Evolutionary conservation across 1,284 basidiomycete genomes (phyloP).

Genomic region (Ganoderma lucidum): DNA sequence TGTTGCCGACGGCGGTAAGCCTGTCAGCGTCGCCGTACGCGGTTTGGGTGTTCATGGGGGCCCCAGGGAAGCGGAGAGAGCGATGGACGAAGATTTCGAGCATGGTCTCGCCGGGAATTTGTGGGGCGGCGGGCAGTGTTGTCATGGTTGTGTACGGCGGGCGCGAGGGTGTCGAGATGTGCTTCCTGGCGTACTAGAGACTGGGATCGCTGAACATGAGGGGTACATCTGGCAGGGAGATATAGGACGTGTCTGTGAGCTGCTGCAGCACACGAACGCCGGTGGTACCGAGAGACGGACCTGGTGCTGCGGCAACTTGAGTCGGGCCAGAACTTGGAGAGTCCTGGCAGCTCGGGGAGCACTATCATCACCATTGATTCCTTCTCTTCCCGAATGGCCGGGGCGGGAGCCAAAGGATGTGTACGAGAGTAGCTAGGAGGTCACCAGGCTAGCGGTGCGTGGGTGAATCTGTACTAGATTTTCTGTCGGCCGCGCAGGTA

Average conservation of each 20-base stretch:
- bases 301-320: background rate
- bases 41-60: conserved; percentile 46
- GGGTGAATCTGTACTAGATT: background rate
- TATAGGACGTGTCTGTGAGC: background rate
- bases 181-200: conserved; percentile 26
- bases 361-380: background rate
- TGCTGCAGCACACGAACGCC: background rate
- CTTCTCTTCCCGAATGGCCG: background rate
- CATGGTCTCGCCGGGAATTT: conserved; percentile 57
- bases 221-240: background rate
- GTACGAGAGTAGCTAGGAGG: background rate
- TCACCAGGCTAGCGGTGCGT: background rate
- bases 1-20: conserved; percentile 60
- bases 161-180: conserved; percentile 11
- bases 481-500: background rate
- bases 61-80: conserved; percentile 59
- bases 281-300: background rate
- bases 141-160: conserved; percentile 17
- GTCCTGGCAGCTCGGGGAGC: background rate
- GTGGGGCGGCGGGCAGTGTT: conserved; percentile 48
- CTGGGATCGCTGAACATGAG: conserved; percentile 23
- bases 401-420: background rate
- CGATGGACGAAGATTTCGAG: conserved; percentile 74
- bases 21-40: conserved; percentile 65
- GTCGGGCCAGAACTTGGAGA: background rate